Conservation (phyloP, 139 green algal genomes). For the Coelastrella sp. region DNA sequence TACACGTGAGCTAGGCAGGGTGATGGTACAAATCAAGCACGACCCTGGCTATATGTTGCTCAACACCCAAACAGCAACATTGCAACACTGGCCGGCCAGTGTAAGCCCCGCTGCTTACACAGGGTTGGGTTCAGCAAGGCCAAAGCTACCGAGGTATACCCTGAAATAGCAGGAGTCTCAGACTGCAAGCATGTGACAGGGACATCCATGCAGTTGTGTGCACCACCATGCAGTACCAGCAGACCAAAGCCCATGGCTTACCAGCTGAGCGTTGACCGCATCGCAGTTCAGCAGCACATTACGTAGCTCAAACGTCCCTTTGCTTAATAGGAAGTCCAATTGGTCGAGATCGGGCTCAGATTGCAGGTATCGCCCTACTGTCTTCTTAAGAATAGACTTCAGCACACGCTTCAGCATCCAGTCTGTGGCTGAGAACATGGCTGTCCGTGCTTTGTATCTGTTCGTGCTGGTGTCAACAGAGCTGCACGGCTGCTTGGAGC, state of each 20-base stretch:
- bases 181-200: neutral
- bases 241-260: conserved; percentile 38
- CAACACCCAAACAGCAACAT: too few relatives aligned
- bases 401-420: conserved; percentile 80
- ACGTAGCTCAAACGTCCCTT: conserved; percentile 75
- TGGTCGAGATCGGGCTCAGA: conserved; percentile 81
- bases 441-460: neutral
- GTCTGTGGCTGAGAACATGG: conserved; percentile 51
- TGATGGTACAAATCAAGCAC: too few relatives aligned
- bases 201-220: neutral
- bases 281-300: conserved; percentile 77
- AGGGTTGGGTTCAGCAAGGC: too few relatives aligned
- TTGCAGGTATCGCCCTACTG: conserved; percentile 67
- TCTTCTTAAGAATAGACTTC: conserved; percentile 80
- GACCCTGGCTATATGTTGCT: too few relatives aligned
- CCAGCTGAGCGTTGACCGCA: conserved; percentile 78
- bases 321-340: conserved; percentile 75
- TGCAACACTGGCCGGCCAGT: too few relatives aligned
- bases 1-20: too few relatives aligned
- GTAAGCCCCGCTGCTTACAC: too few relatives aligned
- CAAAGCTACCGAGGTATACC: too few relatives aligned
- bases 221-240: neutral
- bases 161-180: neutral
- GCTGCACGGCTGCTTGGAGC: too few relatives aligned
- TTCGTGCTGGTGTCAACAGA: neutral